Conservation (phyloP, 2,329 filamentous ascomycete species). For the Neofusicoccum kwambonambiense region DNA sequence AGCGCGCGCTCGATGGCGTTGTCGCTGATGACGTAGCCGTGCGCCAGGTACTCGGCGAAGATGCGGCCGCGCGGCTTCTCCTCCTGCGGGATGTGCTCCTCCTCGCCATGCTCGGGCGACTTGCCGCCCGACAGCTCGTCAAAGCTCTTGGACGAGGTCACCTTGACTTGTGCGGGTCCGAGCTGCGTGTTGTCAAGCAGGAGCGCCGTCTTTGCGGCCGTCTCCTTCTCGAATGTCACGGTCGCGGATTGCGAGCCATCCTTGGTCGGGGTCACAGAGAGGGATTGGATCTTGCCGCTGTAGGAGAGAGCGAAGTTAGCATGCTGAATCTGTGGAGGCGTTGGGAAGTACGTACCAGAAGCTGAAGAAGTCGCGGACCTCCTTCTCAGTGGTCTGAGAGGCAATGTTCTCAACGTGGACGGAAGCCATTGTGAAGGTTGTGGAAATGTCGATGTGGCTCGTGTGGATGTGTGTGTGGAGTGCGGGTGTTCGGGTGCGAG, state of each 20-base stretch:
- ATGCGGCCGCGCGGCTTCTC: constrained; percentile 95
- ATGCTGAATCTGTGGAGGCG: neutral
- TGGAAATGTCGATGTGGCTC: neutral
- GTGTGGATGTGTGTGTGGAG: constrained; percentile 10
- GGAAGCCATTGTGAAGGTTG: constrained; percentile 54
- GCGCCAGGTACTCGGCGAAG: constrained; percentile 91
- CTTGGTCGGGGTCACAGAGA: constrained; percentile 67
- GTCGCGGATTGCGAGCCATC: constrained; percentile 76
- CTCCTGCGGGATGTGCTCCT: constrained; percentile 82
- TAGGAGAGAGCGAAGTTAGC: constrained; percentile 22
- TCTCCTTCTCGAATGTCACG: constrained; percentile 96
- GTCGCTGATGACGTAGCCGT: constrained; percentile 83
- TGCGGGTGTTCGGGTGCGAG: neutral
- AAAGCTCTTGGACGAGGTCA: constrained; percentile 68
- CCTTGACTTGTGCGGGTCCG: constrained; percentile 71
- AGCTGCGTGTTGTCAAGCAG: constrained; percentile 97
- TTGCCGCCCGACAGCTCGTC: constrained; percentile 63
- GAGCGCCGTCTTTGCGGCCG: constrained; percentile 92
- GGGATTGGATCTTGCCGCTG: constrained; percentile 85
- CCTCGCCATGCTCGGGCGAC: constrained; percentile 47
- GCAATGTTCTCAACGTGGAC: constrained; percentile 92
- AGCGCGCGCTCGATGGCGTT: constrained; percentile 79
- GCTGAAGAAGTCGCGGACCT: constrained; percentile 95
- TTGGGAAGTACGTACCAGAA: constrained; percentile 67
- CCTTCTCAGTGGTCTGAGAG: constrained; percentile 76